Conservation (phyloP, 2,329 filamentous ascomycete genomes). For the Dryadomyces quercus-mongolicae region DNA sequence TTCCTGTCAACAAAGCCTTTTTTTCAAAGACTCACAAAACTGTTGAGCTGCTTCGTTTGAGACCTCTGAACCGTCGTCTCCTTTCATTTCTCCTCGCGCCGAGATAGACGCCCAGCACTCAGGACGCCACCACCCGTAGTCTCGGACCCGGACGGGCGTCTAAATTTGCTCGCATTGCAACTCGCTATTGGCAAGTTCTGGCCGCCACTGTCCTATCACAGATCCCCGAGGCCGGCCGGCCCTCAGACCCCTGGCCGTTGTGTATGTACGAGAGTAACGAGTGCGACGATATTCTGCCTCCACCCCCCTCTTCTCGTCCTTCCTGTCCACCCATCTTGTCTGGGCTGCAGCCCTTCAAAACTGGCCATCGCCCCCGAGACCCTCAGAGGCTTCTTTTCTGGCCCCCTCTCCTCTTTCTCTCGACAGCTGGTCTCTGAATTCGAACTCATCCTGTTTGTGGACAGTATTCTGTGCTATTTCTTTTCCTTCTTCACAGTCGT, state of each 20-base stretch:
- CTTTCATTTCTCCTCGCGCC: neutral
- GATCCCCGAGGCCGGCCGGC: conserved; percentile 11
- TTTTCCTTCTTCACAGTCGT: conserved; percentile 21
- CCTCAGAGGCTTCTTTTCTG: conserved; percentile 13
- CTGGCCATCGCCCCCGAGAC: conserved; percentile 28
- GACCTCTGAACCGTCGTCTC: neutral
- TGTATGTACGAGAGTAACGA: conserved; percentile 18
- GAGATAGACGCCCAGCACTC: neutral
- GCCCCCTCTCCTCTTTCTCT: conserved; percentile 20
- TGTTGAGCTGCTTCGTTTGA: neutral
- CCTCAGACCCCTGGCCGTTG: conserved; percentile 22
- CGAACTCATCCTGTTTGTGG: conserved; percentile 11
- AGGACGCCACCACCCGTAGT: neutral
- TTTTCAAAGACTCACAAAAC: too few relatives aligned
- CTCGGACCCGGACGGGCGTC: conserved; percentile 23
- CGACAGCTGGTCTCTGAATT: conserved; percentile 45
- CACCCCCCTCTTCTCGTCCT: conserved; percentile 24
- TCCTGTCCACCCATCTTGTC: conserved; percentile 6
- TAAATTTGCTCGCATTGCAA: conserved; percentile 29
- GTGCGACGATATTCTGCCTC: neutral
- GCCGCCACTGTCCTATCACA: conserved; percentile 28
- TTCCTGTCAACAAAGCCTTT: too few relatives aligned
- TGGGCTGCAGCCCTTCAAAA: conserved; percentile 38
- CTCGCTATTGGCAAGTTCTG: conserved; percentile 24
- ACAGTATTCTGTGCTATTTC: conserved; percentile 18